Percentiles rank a stretch among this genome's conserved stretches.
Conservation (phyloP, 192 early-diverging fungal species). For the Gamsiella multidivaricata region DNA sequence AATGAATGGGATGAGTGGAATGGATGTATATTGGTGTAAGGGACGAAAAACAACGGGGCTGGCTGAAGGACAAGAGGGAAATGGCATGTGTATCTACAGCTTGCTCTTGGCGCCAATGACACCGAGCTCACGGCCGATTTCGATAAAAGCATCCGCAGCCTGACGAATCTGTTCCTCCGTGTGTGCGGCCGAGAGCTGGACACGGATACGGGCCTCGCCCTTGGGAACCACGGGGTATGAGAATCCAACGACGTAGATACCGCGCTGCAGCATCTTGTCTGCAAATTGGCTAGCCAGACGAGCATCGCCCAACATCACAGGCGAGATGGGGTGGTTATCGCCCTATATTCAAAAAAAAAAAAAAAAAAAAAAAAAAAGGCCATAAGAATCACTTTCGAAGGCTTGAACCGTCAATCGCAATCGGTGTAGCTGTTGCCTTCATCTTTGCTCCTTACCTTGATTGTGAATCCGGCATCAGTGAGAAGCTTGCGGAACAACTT, state of each 20-base stretch:
- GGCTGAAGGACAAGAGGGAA: not conserved
- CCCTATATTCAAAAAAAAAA: too few relatives aligned
- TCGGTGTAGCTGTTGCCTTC: too few relatives aligned
- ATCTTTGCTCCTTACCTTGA: too few relatives aligned
- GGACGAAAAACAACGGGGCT: not conserved
- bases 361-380: too few relatives aligned
- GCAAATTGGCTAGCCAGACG: conserved; percentile 76
- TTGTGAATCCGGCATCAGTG: conserved; percentile 68
- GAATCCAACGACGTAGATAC: conserved; percentile 96
- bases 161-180: conserved; percentile 78
- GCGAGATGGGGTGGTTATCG: conserved; percentile 77
- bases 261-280: conserved; percentile 91
- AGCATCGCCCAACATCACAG: conserved; percentile 95
- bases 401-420: too few relatives aligned
- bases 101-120: conserved; percentile 53
- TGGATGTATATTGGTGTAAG: too few relatives aligned
- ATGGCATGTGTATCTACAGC: conserved; percentile 15
- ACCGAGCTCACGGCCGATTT: conserved; percentile 46
- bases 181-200: conserved; percentile 96
- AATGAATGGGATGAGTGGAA: not conserved
- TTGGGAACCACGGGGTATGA: conserved; percentile 94
- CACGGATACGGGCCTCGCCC: conserved; percentile 95
- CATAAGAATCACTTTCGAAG: not conserved
- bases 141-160: conserved; percentile 81
- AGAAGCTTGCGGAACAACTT: conserved; percentile 68